Base-by-base conservation (phyloP, 2,329 filamentous ascomycete genomes). In the Penicillium sp. region DNA sequence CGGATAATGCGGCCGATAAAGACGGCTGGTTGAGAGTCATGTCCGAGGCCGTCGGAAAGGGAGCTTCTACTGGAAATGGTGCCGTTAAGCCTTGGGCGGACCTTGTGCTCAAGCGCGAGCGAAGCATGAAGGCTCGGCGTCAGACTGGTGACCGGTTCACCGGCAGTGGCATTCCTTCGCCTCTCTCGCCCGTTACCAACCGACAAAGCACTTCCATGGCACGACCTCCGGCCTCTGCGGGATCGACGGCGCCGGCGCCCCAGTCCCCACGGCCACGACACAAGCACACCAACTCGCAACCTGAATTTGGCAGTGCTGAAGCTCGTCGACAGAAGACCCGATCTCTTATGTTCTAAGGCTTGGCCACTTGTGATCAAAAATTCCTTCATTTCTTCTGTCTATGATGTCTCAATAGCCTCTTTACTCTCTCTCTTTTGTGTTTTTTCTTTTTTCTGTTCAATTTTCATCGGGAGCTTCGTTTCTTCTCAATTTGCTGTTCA, bases 1-100 rank as follows among this genome's bases (percentile, higher is more conserved):
- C 90, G 57, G 90, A 96, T 65, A 89, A 80, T 20, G 77, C 82
- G 1, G 78, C 78, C 26, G 84, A 92, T 59, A 98, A 96, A 68
- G 86, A 95, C 30, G 84, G 80, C 37, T 98, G 92, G 92, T 92
- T 98, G 84, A 81, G 80, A 61, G 84, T 87, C 10, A 77, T 98
- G 14, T 75, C 75, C 2, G 88, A 96, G 39, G 72, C 73, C 9
- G 73, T 82, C 2, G 78, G 78, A 46, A 79, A 78, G 49, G 71
- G 75, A 27, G 61, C 62, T 23, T 55, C 63, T 9, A 55, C 62
- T 6, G 59, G 64, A 9, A 62, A 61, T 20, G 67, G 67, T 25
- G 59, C 67, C 30, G 59, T 65, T 39, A 78, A 76, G 53, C 69
- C 70, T n/a, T 82, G 78, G 78, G 77, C 77, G 0, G 75, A 80